Evolutionary conservation across 2,329 filamentous ascomycete species (phyloP), one percentile per base, ranked within the genome.

Genomic region (Venturia asperata): DNA sequence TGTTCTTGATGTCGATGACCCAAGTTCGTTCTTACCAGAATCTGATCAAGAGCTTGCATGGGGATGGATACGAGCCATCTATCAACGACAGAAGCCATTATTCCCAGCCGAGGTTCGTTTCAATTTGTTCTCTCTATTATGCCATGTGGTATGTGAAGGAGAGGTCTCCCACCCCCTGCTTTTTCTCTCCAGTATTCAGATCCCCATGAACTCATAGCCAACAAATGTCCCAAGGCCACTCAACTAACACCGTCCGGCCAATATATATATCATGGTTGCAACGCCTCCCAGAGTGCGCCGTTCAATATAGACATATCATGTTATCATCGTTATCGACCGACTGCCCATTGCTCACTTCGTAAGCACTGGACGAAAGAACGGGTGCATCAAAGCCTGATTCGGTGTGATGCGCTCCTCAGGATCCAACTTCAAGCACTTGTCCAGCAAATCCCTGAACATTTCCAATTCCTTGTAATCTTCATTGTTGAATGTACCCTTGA

Each of bases 331-430:
- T 2, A 37, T 37, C 27, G 27, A 34, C 19, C 30, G 17, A 11
- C 11, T 27, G 19, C 3, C 24, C 27, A 11, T 27, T 27, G n/a
- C 39, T 61, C 56, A 61, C 56, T 61, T 61, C 30, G 10, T 45
- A 24, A 61, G 37, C 10, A 42, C 42, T 15, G 37, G 37, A 2
- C 42, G 60, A 24, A 61, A 56, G 49, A 97, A 97, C 0, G 90
- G 90, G 79, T 97, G 93, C 72, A 87, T 88, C 70, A 97, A 79
- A 61, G 94, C 94, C 72, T 97, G 92, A 17, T 83, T 81, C 0
- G 94, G 90, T 60, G 90, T 93, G 71, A 94, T 90, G 68, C 94
- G 85, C 81, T 95, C 96, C 74, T 96, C 92, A 0, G 93, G 91
- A 73, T 97, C 96, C 68, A 97, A 82, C 66, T 88, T 86, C 68